Conservation (phyloP, 2,329 filamentous ascomycete genomes). For the Fusarium denticulatum region DNA sequence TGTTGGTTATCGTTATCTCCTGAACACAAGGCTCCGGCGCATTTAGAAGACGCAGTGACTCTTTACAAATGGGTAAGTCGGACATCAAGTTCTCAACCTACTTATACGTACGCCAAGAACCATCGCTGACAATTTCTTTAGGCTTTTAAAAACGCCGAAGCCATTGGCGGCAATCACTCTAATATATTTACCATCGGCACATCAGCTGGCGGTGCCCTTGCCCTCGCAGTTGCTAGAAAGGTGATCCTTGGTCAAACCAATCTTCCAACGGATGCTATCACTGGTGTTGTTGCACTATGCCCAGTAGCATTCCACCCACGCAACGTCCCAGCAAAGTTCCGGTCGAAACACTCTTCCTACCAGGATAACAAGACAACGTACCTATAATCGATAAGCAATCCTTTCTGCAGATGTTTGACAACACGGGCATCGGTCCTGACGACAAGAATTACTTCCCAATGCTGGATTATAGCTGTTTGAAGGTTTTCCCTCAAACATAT, state of each 20-base stretch:
- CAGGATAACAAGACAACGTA: background rate
- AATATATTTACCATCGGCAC: background rate
- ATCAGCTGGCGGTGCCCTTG: background rate
- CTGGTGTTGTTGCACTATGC: background rate
- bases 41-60: background rate
- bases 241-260: rapidly evolving
- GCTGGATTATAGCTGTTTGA: background rate
- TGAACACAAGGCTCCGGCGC: background rate
- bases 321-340: background rate
- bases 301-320: background rate
- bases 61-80: background rate
- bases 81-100: rapidly evolving
- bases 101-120: rapidly evolving
- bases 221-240: background rate
- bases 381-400: background rate
- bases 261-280: background rate
- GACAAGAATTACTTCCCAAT: background rate
- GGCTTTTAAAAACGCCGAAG: background rate
- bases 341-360: background rate
- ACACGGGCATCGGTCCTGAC: rapidly evolving
- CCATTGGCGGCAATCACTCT: background rate
- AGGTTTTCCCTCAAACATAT: background rate
- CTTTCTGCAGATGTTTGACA: background rate
- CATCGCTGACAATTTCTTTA: background rate
- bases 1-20: background rate